phyloP scores from a whole-genome alignment of 768 basidiomycete species.

The Mycena sanguinolenta region DNA sequence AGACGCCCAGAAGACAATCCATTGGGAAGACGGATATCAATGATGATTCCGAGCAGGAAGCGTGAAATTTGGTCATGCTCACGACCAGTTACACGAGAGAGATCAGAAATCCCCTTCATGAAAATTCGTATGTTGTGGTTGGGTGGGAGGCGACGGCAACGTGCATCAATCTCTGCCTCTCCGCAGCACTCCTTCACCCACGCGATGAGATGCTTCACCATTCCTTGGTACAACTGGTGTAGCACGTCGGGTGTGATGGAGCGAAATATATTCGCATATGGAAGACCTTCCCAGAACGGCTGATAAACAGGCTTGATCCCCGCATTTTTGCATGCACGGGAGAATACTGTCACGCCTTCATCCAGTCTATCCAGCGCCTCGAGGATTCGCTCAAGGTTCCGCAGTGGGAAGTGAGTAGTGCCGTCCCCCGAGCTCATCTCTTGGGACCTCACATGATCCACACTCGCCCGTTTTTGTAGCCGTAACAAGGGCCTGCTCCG shows the following conservation, averaged over 20 bases:
- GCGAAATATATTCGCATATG: constrained; percentile 10
- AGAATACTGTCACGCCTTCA: background rate
- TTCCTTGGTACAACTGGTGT: constrained; percentile 32
- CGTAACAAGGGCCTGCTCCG: too few species aligned
- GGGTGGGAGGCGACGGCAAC: constrained; percentile 25
- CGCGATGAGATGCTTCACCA: constrained; percentile 40
- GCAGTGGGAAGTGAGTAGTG: background rate
- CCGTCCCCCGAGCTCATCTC: background rate
- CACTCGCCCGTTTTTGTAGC: too few species aligned
- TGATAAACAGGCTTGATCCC: constrained; percentile 37
- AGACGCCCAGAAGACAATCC: constrained; percentile 3
- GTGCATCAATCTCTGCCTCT: constrained; percentile 45
- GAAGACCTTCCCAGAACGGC: too few species aligned
- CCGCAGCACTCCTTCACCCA: constrained; percentile 41
- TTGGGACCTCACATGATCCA: too few species aligned
- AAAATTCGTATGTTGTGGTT: too few species aligned
- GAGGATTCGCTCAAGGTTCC: background rate
- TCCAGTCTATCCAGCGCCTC: background rate
- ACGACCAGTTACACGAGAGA: constrained; percentile 35
- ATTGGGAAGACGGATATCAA: constrained; percentile 33
- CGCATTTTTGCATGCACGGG: background rate
- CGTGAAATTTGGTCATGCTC: constrained; percentile 45
- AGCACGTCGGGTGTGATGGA: constrained; percentile 42
- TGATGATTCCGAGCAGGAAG: constrained; percentile 6
- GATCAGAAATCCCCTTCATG: too few species aligned